Base-by-base conservation (phyloP, 1,284 basidiomycete genomes). In the Phaffia rhodozyma region DNA sequence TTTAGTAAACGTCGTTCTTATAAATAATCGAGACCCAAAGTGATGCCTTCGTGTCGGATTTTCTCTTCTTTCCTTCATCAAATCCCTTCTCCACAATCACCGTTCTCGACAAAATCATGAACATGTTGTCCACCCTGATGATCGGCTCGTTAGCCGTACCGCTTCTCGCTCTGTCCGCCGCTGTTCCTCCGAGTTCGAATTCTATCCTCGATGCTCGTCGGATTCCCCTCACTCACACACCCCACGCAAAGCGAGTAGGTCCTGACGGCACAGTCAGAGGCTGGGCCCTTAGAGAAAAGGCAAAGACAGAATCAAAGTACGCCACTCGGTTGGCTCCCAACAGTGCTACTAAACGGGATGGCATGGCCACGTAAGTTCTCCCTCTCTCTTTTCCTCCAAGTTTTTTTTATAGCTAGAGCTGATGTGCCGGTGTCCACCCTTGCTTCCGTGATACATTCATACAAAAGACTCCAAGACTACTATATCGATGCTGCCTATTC, bases 401-500 rank as follows among this genome's bases (percentile, higher is more conserved):
- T 20, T 58, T 38, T 21, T n/a, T n/a, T n/a, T n/a, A n/a, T 47
- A 25, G 21, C 11, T 27, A 50, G 53, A 16, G n/a, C 32, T 49
- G 48, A 25, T 13, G n/a, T 13, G 32, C n/a, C 5, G 23, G 53
- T n/a, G 13, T 23, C 27, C 23, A 11, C 53, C 47, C n/a, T 43
- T 49, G 38, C n/a, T 58, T 58, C 13, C n/a, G 16, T 20, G 21
- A 3, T 30, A n/a, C 13, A 27, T 50, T 21, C 51, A 18, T 25
- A 27, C 55, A 65, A 43, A 43, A 43, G 63, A 32, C 55, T 67
- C 7, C 55, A 56, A 34, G 53, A 76, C 67, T 70, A 75, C 67
- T 72, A 73, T 64, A 68, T 73, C 55, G 75, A 76, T 62, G 73
- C 73, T 0, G 74, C 74, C 11, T 76, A 76, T 69, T 74, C 74